Evolutionary conservation across 192 early-diverging fungal species (phyloP).

Genomic region (Coemansia sp.): DNA sequence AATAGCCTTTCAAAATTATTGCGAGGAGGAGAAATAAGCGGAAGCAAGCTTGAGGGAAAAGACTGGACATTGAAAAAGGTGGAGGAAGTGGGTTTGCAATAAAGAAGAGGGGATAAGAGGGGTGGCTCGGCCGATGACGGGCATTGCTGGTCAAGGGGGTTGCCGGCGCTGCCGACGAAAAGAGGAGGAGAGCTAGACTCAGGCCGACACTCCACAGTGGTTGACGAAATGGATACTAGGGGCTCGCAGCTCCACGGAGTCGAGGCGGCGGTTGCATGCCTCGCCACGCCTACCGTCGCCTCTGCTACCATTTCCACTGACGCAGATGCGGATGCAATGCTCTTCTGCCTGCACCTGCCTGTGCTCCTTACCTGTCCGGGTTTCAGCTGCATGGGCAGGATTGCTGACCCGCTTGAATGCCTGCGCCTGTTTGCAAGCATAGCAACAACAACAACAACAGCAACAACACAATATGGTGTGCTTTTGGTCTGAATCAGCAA

Average conservation of each 20-base stretch:
- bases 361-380: not conserved
- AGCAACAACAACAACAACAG: not conserved
- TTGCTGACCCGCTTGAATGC: not conserved
- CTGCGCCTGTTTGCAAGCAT: not conserved
- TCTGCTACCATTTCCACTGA: not conserved
- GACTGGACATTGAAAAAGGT: slow-evolving; percentile 31
- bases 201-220: slow-evolving; percentile 38
- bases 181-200: slow-evolving; percentile 8
- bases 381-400: not conserved
- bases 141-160: not conserved
- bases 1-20: slow-evolving; percentile 35
- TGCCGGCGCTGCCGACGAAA: not conserved
- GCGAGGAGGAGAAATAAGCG: slow-evolving; percentile 17
- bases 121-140: slow-evolving; percentile 3
- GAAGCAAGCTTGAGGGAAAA: slow-evolving; percentile 17
- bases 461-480: not conserved
- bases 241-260: slow-evolving; percentile 26
- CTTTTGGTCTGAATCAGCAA: not conserved
- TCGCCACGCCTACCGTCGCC: not conserved
- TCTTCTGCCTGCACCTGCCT: slow-evolving; percentile 1
- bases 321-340: not conserved
- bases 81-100: slow-evolving; percentile 24
- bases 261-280: not conserved
- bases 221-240: slow-evolving; percentile 36
- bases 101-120: slow-evolving; percentile 20